Conservation (phyloP, 2,329 filamentous ascomycete species). For the Aspergillus sp. region DNA sequence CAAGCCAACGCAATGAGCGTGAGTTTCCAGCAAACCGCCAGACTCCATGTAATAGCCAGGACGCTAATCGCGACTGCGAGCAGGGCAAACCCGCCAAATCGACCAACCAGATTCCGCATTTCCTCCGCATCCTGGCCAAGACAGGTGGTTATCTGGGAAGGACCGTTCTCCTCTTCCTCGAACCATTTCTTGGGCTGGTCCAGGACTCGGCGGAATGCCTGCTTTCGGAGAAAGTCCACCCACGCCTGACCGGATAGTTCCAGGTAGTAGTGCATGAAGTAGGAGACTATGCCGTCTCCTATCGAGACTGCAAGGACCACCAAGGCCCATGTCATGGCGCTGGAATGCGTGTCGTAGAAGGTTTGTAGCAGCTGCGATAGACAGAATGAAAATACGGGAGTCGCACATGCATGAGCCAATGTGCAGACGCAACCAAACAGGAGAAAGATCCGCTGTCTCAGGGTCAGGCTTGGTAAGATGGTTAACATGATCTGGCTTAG, state of each 20-base stretch:
- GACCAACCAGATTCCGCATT: slow-evolving; percentile 76
- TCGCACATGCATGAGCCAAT: slow-evolving; percentile 63
- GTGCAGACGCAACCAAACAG: slow-evolving; percentile 61
- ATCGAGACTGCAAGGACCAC: slow-evolving; percentile 67
- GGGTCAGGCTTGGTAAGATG: slow-evolving; percentile 65
- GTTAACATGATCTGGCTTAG: slow-evolving; percentile 63
- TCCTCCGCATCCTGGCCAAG: slow-evolving; percentile 84
- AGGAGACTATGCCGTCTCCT: slow-evolving; percentile 64
- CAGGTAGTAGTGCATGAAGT: slow-evolving; percentile 67
- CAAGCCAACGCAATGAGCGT: slow-evolving; percentile 72
- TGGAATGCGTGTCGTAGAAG: slow-evolving; percentile 59
- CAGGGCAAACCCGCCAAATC: slow-evolving; percentile 70
- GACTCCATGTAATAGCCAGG: slow-evolving; percentile 72
- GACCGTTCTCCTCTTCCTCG: slow-evolving; percentile 63
- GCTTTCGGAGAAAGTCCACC: slow-evolving; percentile 68
- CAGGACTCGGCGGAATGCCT: slow-evolving; percentile 69
- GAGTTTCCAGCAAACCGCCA: slow-evolving; percentile 74
- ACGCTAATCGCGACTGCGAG: slow-evolving; percentile 65
- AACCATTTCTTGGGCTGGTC: slow-evolving; percentile 79
- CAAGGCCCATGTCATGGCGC: slow-evolving; percentile 65
- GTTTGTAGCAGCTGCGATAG: slow-evolving; percentile 71
- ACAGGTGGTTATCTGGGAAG: slow-evolving; percentile 64
- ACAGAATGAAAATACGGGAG: slow-evolving; percentile 73
- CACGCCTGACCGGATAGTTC: slow-evolving; percentile 72
- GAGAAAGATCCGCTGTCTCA: slow-evolving; percentile 54